These are phyloP conservation scores for Larix kaempferi DNA, from an alignment of 75 land plant species.

Conservation along the genomic window DNA sequence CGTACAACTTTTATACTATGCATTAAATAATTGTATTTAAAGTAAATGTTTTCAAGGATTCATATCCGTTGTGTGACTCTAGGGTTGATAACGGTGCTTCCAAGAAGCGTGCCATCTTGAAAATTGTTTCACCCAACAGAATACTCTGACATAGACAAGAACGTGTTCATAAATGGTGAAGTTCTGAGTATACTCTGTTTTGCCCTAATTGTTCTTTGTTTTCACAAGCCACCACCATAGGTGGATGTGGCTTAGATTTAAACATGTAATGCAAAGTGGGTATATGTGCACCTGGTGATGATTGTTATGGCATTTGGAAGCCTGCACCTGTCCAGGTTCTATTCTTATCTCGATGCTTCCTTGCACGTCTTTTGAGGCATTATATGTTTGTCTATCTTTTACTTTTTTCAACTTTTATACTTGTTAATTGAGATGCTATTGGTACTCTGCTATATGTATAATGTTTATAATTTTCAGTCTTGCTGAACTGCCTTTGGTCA, in stretches of 20 bases:
- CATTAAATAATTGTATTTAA: too few species aligned
- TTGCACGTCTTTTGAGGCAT: not conserved
- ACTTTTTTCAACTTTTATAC: not conserved
- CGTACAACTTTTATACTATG: too few species aligned
- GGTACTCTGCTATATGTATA: not conserved
- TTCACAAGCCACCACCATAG: not conserved
- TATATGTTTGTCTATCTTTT: not conserved
- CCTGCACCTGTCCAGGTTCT: not conserved
- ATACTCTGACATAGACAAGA: not conserved
- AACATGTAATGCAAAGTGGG: not conserved
- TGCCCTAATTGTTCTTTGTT: not conserved
- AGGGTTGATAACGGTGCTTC: not conserved
- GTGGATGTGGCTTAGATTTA: not conserved
- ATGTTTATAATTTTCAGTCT: not conserved
- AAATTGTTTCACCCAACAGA: not conserved
- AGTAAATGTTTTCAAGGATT: not conserved
- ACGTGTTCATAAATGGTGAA: conserved; percentile 2
- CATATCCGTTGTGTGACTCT: not conserved
- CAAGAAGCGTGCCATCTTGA: not conserved
- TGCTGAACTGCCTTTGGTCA: not conserved
- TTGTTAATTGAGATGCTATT: not conserved
- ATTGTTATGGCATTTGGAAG: not conserved
- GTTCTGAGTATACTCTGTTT: not conserved
- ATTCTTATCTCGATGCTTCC: not conserved
- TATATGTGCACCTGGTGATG: not conserved